phyloP scores from a whole-genome alignment of 2,329 filamentous ascomycete species.

The Colletotrichum sansevieriae region DNA sequence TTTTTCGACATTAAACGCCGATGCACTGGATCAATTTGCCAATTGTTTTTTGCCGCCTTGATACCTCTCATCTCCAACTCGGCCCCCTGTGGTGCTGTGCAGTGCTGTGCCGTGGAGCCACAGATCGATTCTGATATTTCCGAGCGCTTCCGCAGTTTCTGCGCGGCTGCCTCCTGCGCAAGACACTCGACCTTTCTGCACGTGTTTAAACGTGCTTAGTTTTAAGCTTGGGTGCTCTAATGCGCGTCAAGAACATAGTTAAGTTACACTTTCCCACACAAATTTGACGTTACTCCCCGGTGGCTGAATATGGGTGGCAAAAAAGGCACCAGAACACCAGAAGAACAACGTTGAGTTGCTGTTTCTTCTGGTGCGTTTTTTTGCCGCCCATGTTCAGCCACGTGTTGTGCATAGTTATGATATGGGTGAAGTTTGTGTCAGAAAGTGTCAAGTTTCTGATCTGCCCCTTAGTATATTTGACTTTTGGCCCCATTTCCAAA shows the following conservation, averaged over 20 bases:
- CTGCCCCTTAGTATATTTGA: conserved; percentile 16
- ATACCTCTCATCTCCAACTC: not conserved
- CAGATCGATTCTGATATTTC: not conserved
- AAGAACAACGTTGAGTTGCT: too few relatives aligned
- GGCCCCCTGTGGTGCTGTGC: not conserved
- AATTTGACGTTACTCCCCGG: too few relatives aligned
- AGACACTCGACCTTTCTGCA: not conserved
- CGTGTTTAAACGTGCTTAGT: not conserved
- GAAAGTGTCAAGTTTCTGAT: too few relatives aligned
- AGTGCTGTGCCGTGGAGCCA: not conserved
- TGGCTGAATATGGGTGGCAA: too few relatives aligned
- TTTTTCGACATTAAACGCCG: not conserved
- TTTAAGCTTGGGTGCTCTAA: conserved; percentile 1
- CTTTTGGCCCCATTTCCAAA: conserved; percentile 23
- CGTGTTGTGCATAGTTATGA: too few relatives aligned
- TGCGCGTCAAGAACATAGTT: not conserved
- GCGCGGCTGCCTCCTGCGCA: not conserved
- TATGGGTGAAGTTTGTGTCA: too few relatives aligned
- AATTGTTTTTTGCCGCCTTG: not conserved
- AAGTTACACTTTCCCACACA: not conserved
- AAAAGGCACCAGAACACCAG: too few relatives aligned
- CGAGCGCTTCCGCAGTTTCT: not conserved
- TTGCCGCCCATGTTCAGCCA: too few relatives aligned
- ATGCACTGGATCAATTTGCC: not conserved
- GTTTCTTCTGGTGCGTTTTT: too few relatives aligned